Percentiles rank a stretch among this genome's conserved stretches.
Conservation (phyloP, 1,139 yeast genomes). For the Suzukiozyma palmioleophila region DNA sequence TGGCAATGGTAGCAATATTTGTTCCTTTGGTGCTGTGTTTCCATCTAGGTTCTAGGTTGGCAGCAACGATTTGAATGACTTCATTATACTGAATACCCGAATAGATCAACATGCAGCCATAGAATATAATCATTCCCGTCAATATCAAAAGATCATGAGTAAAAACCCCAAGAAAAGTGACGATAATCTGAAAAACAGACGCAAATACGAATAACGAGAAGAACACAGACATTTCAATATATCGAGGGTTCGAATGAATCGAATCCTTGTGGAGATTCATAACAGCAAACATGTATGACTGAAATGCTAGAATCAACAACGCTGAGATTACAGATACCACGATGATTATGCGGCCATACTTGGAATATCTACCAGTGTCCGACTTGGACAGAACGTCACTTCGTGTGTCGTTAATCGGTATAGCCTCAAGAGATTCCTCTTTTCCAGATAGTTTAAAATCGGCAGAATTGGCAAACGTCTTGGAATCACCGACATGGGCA, state of each 20-base stretch:
- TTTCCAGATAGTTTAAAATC: background rate
- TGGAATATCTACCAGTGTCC: constrained; percentile 5
- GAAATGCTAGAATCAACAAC: constrained; percentile 23
- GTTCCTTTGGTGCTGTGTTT: constrained; percentile 29
- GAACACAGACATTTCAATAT: constrained; percentile 21
- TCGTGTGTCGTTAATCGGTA: background rate
- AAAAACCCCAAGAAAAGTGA: constrained; percentile 40
- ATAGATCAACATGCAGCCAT: constrained; percentile 46
- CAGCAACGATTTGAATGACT: constrained; percentile 23
- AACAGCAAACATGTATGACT: constrained; percentile 32
- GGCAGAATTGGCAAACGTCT: background rate
- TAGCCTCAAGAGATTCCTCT: background rate
- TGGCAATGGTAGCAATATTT: constrained; percentile 44
- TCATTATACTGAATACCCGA: constrained; percentile 50
- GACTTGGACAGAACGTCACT: background rate
- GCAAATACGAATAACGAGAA: constrained; percentile 45
- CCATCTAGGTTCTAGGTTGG: constrained; percentile 19
- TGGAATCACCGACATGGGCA: background rate
- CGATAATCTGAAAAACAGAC: constrained; percentile 33
- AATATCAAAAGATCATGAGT: constrained; percentile 41
- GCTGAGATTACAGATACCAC: constrained; percentile 28
- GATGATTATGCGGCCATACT: constrained; percentile 17
- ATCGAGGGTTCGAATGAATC: constrained; percentile 16
- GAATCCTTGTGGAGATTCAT: constrained; percentile 25
- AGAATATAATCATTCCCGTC: constrained; percentile 40